A percentile compares a stretch with the other conserved stretches of the same genome.
phyloP scores from a whole-genome alignment of 2,329 filamentous ascomycete genomes.

The Trichoderma sp. region DNA sequence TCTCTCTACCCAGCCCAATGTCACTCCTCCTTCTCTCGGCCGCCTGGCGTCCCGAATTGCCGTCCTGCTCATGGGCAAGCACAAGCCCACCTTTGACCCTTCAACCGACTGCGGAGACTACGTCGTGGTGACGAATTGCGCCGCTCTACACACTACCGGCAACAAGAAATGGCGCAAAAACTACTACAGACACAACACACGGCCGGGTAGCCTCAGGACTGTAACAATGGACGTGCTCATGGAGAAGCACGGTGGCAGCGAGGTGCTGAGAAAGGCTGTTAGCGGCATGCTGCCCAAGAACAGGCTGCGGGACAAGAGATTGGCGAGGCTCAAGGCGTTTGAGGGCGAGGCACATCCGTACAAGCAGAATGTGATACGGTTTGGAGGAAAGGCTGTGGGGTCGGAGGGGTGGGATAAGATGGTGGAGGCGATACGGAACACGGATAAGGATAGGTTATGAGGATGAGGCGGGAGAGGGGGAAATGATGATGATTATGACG shows the following conservation, averaged over 20 bases:
- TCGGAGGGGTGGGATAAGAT: conserved; percentile 52
- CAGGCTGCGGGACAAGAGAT: conserved; percentile 77
- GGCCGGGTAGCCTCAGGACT: conserved; percentile 79
- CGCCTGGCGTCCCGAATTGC: conserved; percentile 87
- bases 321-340: conserved; percentile 90
- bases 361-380: conserved; percentile 78
- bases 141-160: conserved; percentile 81
- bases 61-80: conserved; percentile 90
- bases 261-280: conserved; percentile 88
- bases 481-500: background rate
- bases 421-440: conserved; percentile 49
- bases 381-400: conserved; percentile 60
- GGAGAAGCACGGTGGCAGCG: conserved; percentile 87
- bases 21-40: conserved; percentile 76
- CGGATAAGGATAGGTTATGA: conserved; percentile 52
- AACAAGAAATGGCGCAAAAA: conserved; percentile 91
- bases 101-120: conserved; percentile 99
- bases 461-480: conserved; percentile 35
- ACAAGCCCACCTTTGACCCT: conserved; percentile 97
- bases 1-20: conserved; percentile 55
- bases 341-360: conserved; percentile 93
- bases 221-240: conserved; percentile 96
- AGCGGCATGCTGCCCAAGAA: conserved; percentile 99
- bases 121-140: conserved; percentile 89
- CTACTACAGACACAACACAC: conserved; percentile 92